Evolutionary conservation across 805 yeast genomes (phyloP), one percentile per base, ranked within the genome.

Genomic region (Zygosaccharomyces bisporus): DNA sequence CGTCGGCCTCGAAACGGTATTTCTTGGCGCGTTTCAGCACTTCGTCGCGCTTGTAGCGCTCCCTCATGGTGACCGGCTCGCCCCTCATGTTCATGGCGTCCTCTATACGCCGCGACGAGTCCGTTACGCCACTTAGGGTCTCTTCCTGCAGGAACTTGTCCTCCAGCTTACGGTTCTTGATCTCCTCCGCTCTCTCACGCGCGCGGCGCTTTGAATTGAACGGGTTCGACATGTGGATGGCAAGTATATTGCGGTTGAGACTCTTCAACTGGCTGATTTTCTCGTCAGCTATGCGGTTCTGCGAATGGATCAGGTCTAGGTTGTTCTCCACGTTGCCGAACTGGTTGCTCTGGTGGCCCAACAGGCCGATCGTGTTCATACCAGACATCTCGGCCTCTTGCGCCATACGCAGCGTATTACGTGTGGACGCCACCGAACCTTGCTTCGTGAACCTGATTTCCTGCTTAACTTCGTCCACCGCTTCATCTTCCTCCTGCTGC

Each of bases 341-440:
- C 39, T 87, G 74, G 61, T 89, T 96, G 45, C 93, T 81, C 65
- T 93, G 98, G n/a, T 90, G 78, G 19, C 99, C 99, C 39, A 93
- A 74, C 79, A 87, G 79, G 21, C 96, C 97, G 50, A 91, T 67
- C 0, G 97, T 84, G 61, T 91, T 90, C 50, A 81, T 71, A 29
- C 88, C 91, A 4, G 83, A 72, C 48, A 76, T 77, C 57, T 83
- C 88, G 1, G 90, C 89, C 45, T 82, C 83, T 46, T 77, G 75
- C 2, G 87, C 83, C 70, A 80, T 73, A 43, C 75, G 75, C 24
- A 93, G 67, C 1, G 95, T 89, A 56, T 88, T 88, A 58, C 95
- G 77, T 0, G 97, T 85, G 31, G 90, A 80, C 12, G 86, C 82
- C 8, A 89, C 80, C 1, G 96, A 83, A 56, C 88, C 93, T 56